Evolutionary conservation across 1,284 basidiomycete species (phyloP).

Genomic region (Papiliotrema nemorosa): DNA sequence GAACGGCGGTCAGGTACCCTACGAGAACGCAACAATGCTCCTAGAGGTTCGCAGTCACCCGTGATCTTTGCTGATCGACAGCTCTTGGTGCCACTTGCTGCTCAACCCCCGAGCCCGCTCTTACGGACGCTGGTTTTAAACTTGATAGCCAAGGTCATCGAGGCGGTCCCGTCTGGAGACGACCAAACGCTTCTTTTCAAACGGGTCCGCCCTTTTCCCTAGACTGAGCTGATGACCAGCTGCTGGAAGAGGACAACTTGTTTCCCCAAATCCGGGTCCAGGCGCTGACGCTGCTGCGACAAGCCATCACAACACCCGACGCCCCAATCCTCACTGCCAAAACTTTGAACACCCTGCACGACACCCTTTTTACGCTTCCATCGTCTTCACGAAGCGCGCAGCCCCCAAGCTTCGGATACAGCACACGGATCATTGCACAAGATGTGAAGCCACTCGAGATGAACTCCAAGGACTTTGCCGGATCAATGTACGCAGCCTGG

Average conservation of each 20-base stretch:
- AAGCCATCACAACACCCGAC: slow-evolving; percentile 15
- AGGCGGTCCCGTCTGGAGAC: slow-evolving; percentile 4
- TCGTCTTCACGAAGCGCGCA: too few relatives aligned
- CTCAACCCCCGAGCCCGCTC: slow-evolving; percentile 20
- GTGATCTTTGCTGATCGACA: slow-evolving; percentile 3
- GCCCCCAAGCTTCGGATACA: too few relatives aligned
- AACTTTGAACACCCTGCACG: not conserved
- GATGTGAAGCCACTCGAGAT: slow-evolving; percentile 9
- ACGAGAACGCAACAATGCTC: slow-evolving; percentile 29
- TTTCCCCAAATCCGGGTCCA: slow-evolving; percentile 37
- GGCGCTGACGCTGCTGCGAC: slow-evolving; percentile 29
- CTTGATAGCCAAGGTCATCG: slow-evolving; percentile 28
- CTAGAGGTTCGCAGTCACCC: slow-evolving; percentile 22
- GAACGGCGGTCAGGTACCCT: not conserved
- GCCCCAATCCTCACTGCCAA: not conserved
- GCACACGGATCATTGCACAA: too few relatives aligned
- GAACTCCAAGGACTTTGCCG: slow-evolving; percentile 12
- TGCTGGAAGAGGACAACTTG: slow-evolving; percentile 39
- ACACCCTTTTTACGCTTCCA: slow-evolving; percentile 6
- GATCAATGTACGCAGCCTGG: slow-evolving; percentile 26
- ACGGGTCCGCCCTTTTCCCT: slow-evolving; percentile 17
- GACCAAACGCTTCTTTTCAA: slow-evolving; percentile 28
- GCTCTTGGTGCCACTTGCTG: slow-evolving; percentile 36
- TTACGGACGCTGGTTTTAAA: slow-evolving; percentile 32
- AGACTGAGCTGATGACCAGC: slow-evolving; percentile 8